A percentile compares a stretch with the other conserved stretches of the same genome.
Conservation (phyloP, 2,329 filamentous ascomycete species). For the Ceratocystis ficicola region DNA sequence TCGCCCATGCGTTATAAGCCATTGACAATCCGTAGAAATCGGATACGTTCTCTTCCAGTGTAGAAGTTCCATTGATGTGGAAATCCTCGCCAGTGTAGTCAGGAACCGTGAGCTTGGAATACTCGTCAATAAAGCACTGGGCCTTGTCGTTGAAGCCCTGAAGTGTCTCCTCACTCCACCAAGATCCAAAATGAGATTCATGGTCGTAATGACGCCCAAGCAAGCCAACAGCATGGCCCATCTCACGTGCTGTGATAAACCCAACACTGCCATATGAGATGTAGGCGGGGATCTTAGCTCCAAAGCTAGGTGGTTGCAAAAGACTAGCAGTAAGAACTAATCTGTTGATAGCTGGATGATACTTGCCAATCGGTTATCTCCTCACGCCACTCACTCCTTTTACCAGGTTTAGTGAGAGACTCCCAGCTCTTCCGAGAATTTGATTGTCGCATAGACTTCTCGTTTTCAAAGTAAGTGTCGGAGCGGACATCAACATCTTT, state of each 20-base stretch:
- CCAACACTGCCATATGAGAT: conserved; percentile 57
- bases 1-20: conserved; percentile 54
- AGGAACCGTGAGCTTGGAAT: conserved; percentile 38
- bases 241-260: conserved; percentile 54
- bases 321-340: conserved; percentile 59
- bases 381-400: conserved; percentile 50
- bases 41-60: conserved; percentile 58
- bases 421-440: conserved; percentile 41
- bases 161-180: conserved; percentile 53
- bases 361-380: conserved; percentile 55
- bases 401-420: conserved; percentile 45
- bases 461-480: conserved; percentile 46
- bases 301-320: conserved; percentile 56
- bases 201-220: conserved; percentile 53
- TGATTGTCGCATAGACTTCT: conserved; percentile 38
- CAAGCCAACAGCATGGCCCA: conserved; percentile 59
- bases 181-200: conserved; percentile 51
- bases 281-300: conserved; percentile 50
- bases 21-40: conserved; percentile 55
- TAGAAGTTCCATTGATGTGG: conserved; percentile 51
- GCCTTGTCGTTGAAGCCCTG: conserved; percentile 46
- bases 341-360: conserved; percentile 52
- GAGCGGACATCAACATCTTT: conserved; percentile 38
- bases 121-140: conserved; percentile 56
- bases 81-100: not conserved